Percentiles rank a stretch among this genome's conserved stretches.
Evolutionary conservation across 768 basidiomycete genomes (phyloP).

Genomic region (Gymnopilus junonius): DNA sequence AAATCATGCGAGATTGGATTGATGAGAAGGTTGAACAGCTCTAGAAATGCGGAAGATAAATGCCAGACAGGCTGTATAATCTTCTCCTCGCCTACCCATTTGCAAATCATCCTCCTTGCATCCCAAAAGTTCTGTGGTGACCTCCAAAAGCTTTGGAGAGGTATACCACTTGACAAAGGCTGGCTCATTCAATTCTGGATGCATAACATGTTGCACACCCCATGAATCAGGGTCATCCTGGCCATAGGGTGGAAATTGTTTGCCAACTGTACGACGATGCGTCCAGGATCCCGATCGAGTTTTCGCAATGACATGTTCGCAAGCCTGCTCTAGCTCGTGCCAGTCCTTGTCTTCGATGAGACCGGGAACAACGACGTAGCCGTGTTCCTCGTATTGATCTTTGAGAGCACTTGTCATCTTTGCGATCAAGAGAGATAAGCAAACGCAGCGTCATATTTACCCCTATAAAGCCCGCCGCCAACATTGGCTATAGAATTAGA

Average conservation of each 20-base stretch:
- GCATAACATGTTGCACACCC: slow-evolving; percentile 86
- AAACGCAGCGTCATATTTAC: neutral
- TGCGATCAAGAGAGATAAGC: neutral
- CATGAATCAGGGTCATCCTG: slow-evolving; percentile 67
- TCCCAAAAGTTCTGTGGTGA: slow-evolving; percentile 50
- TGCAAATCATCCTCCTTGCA: slow-evolving; percentile 67
- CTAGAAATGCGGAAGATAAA: slow-evolving; percentile 37
- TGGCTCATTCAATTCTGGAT: slow-evolving; percentile 66
- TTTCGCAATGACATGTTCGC: slow-evolving; percentile 49
- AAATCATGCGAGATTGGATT: slow-evolving; percentile 69
- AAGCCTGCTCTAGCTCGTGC: slow-evolving; percentile 49
- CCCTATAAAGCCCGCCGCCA: neutral
- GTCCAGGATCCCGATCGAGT: slow-evolving; percentile 69
- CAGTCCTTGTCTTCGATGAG: slow-evolving; percentile 51
- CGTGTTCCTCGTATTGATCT: slow-evolving; percentile 59
- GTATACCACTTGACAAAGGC: slow-evolving; percentile 74
- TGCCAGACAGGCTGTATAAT: neutral
- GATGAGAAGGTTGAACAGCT: slow-evolving; percentile 77
- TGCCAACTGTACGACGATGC: slow-evolving; percentile 72
- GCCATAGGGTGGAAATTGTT: slow-evolving; percentile 78
- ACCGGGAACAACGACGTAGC: slow-evolving; percentile 65
- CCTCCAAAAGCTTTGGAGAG: slow-evolving; percentile 48
- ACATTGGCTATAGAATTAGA: neutral
- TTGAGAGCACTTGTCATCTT: slow-evolving; percentile 40
- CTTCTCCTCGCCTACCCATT: slow-evolving; percentile 58